These are phyloP conservation scores for Tricholoma hemisulphureum DNA, from an alignment of 768 basidiomycete species.

Conservation along the genomic window DNA sequence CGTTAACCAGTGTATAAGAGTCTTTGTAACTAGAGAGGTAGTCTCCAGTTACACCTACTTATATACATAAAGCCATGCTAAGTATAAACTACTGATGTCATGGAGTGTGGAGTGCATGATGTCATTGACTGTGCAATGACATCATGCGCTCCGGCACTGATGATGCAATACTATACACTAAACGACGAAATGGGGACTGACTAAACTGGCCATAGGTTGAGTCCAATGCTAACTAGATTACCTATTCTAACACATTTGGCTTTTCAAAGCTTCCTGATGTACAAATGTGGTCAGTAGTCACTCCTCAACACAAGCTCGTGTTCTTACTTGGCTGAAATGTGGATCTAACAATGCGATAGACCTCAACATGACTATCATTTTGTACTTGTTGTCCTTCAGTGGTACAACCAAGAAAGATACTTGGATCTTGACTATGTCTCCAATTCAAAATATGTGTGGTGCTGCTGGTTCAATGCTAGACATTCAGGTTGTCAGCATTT, in stretches of 20 bases:
- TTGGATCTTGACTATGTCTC: slow-evolving; percentile 15
- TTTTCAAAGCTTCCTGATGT: background rate
- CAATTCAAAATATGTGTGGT: slow-evolving; percentile 12
- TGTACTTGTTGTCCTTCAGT: slow-evolving; percentile 10
- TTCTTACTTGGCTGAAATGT: slow-evolving; percentile 9
- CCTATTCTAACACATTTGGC: background rate
- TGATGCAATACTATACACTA: too few species aligned
- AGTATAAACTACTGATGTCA: too few species aligned
- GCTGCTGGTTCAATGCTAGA: background rate
- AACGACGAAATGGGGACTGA: too few species aligned
- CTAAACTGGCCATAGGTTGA: too few species aligned
- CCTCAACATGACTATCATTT: slow-evolving; percentile 11
- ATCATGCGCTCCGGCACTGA: too few species aligned
- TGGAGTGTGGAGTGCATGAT: too few species aligned
- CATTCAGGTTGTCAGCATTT: background rate
- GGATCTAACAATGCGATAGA: slow-evolving; percentile 13
- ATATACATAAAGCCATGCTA: too few species aligned
- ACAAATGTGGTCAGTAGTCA: background rate
- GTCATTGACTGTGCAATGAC: too few species aligned
- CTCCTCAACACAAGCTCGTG: background rate
- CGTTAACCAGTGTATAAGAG: too few species aligned
- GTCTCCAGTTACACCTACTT: too few species aligned
- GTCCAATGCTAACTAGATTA: too few species aligned
- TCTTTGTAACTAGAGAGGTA: too few species aligned
- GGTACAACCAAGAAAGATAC: slow-evolving; percentile 11